Base-by-base conservation (phyloP, 805 yeast species). In the Jamesozyma lodderae region DNA sequence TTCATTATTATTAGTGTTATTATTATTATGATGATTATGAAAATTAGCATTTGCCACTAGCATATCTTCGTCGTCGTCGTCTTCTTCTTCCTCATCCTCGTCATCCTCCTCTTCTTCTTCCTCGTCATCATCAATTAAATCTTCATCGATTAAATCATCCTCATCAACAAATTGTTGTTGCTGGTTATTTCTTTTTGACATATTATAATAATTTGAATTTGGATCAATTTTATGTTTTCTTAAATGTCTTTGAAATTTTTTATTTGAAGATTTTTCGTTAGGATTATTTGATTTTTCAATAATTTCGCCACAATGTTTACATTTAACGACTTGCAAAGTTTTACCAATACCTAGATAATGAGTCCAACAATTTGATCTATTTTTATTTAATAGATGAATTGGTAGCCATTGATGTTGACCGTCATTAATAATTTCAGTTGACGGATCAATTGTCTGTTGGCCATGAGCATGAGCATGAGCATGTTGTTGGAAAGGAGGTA, bases 231-330 rank as follows among this genome's bases (percentile, higher is more conserved):
- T 37, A 35, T 46, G 50, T 30, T 23, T 32, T 7, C 36, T 36
- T 31, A 46, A 28, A 43, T 46, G 52, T 17, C 35, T 36, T 26
- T 35, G 33, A 23, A 33, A 36, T 19, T 17, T 17, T 30, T 25
- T 31, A 14, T 19, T 38, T 13, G 39, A 15, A 4, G 35, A 31
- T n/a, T 36, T 41, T n/a, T 15, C 20, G 14, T 16, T 4, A 6
- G n/a, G 29, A n/a, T 23, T 31, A 17, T n/a, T 25, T 11, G 38
- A 26, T 24, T 31, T 37, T 7, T 29, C n/a, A 6, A 40, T 5
- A 7, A 48, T 31, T 13, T 19, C 31, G 4, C 42, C 42, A 36
- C 49, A 48, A 34, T 45, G 46, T 37, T 43, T 48, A 33, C 51
- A 48, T 36, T 38, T 45, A n/a, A 43, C 41, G 3, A 31, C 22